A percentile compares a stretch with the other conserved stretches of the same genome.
phyloP scores from a whole-genome alignment of 352 stramenopile species.

The Thraustotheca clavata region DNA sequence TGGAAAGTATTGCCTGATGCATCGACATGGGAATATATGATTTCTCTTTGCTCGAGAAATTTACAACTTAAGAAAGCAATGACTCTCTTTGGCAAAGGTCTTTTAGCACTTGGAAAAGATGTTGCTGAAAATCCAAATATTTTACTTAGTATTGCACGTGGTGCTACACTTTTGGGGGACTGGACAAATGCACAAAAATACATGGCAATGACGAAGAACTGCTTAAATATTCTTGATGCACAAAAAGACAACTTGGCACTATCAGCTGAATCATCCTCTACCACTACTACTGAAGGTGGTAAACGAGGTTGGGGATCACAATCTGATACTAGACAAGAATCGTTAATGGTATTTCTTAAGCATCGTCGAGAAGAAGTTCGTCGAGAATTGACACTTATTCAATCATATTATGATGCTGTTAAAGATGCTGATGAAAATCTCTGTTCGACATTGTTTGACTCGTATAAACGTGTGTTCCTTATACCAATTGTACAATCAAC shows the following conservation, averaged over 20 bases:
- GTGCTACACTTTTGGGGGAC: conserved; percentile 17
- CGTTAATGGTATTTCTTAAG: conserved; percentile 15
- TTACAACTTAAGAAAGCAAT: conserved; percentile 22
- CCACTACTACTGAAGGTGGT: neutral
- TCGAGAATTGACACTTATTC: conserved; percentile 4
- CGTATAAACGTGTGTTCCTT: conserved; percentile 15
- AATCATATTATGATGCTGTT: neutral
- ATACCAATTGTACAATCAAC: neutral
- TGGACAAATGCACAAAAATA: conserved; percentile 12
- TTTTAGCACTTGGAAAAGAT: neutral
- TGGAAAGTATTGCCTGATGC: conserved; percentile 23
- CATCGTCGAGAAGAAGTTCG: conserved; percentile 1
- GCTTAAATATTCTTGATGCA: neutral
- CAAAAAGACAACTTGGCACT: neutral
- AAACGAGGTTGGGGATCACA: conserved; percentile 11
- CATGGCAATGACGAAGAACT: conserved; percentile 7
- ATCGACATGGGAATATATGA: conserved; percentile 23
- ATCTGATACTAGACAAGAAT: conserved; percentile 10
- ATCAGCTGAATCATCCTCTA: neutral
- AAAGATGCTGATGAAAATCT: neutral
- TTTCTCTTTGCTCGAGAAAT: conserved; percentile 19
- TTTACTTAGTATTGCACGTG: conserved; percentile 13
- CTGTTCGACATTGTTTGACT: neutral
- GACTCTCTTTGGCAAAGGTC: conserved; percentile 13
- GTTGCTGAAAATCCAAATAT: conserved; percentile 12